Percentiles rank a stretch among this genome's conserved stretches.
Evolutionary conservation across 2,329 filamentous ascomycete species (phyloP).

Genomic region (Fusarium humuli): DNA sequence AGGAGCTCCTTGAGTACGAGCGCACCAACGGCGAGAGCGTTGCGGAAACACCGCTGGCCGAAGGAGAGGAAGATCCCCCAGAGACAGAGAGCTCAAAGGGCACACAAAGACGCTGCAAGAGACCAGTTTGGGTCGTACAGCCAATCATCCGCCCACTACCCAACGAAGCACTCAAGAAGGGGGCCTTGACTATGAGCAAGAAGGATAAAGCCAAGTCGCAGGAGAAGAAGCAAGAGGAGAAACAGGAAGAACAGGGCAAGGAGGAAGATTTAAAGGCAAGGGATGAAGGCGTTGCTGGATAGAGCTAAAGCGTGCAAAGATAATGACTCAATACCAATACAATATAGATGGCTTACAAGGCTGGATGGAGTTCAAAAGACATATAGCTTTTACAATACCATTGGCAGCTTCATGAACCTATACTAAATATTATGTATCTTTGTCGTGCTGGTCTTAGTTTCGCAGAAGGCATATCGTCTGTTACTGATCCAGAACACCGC

Average conservation of each 20-base stretch:
- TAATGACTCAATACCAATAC: slow-evolving; percentile 1
- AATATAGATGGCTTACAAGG: slow-evolving; percentile 34
- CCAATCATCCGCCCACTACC: slow-evolving; percentile 88
- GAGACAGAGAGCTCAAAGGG: slow-evolving; percentile 71
- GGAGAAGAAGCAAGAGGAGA: slow-evolving; percentile 43
- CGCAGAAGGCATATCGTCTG: background rate
- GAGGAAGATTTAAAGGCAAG: slow-evolving; percentile 44
- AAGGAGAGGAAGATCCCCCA: slow-evolving; percentile 52
- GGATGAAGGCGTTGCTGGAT: slow-evolving; percentile 46
- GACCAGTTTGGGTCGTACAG: slow-evolving; percentile 89
- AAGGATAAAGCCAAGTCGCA: slow-evolving; percentile 65
- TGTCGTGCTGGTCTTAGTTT: background rate
- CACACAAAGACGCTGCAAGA: slow-evolving; percentile 77
- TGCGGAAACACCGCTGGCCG: slow-evolving; percentile 51
- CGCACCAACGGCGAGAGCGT: slow-evolving; percentile 62
- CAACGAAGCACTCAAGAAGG: slow-evolving; percentile 86
- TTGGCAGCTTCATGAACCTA: background rate
- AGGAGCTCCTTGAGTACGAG: slow-evolving; percentile 77
- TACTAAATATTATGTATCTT: background rate
- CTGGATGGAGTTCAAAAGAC: slow-evolving; percentile 1
- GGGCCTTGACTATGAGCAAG: slow-evolving; percentile 78
- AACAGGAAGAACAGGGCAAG: slow-evolving; percentile 39
- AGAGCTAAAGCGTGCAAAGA: background rate
- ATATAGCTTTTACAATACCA: background rate
- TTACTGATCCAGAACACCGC: background rate